A percentile compares a stretch with the other conserved stretches of the same genome.
These are phyloP conservation scores for Golubevia sp. DNA, from an alignment of 1,284 basidiomycete species.

Conservation along the genomic window DNA sequence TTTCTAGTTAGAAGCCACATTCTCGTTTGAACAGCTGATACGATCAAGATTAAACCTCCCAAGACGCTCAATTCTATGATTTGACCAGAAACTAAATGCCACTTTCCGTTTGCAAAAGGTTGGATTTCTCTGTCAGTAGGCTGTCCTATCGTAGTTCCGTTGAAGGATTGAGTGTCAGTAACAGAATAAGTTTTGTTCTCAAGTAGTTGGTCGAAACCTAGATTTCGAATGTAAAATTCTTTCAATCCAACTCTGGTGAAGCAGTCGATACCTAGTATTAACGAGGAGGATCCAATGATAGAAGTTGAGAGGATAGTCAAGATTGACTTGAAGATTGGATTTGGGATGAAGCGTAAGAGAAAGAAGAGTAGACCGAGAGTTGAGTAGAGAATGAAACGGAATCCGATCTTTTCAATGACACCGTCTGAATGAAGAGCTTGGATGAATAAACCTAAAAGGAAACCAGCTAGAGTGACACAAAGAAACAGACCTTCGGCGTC, in stretches of 20 bases:
- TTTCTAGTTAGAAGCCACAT: slow-evolving; percentile 29
- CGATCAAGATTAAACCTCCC: slow-evolving; percentile 33
- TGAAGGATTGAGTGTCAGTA: not conserved
- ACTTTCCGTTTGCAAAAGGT: slow-evolving; percentile 23
- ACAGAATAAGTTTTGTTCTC: slow-evolving; percentile 11
- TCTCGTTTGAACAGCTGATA: slow-evolving; percentile 33
- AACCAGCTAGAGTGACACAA: slow-evolving; percentile 73
- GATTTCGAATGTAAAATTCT: slow-evolving; percentile 68
- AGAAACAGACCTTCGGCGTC: slow-evolving; percentile 28
- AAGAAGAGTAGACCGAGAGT: slow-evolving; percentile 64
- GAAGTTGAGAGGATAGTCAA: slow-evolving; percentile 71
- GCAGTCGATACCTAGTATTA: slow-evolving; percentile 91
- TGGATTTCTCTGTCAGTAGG: slow-evolving; percentile 5
- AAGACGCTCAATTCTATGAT: slow-evolving; percentile 40
- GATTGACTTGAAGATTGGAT: slow-evolving; percentile 33
- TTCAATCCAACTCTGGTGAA: slow-evolving; percentile 87
- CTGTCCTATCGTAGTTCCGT: not conserved
- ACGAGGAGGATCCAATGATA: slow-evolving; percentile 85
- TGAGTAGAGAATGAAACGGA: slow-evolving; percentile 85
- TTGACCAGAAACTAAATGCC: slow-evolving; percentile 34
- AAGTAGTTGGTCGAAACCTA: slow-evolving; percentile 38
- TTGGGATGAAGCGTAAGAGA: slow-evolving; percentile 23
- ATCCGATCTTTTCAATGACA: slow-evolving; percentile 74
- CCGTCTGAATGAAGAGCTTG: slow-evolving; percentile 82
- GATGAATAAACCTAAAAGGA: slow-evolving; percentile 82